Evolutionary conservation across 2,329 filamentous ascomycete genomes (phyloP).

Genomic region (Aspergillus candidus): DNA sequence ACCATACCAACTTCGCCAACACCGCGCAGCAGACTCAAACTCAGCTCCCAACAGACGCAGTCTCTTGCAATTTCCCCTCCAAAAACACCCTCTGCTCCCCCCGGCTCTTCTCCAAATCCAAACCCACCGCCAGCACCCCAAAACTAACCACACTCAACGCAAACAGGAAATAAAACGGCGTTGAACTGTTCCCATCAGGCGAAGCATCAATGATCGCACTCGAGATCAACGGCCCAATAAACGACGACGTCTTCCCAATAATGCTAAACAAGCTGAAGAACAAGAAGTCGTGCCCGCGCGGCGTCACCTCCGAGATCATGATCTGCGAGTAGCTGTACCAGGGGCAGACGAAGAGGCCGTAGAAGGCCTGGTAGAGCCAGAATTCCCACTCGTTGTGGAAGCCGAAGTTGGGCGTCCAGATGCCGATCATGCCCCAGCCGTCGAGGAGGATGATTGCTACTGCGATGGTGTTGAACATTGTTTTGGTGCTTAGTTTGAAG

Average conservation of each 20-base stretch:
- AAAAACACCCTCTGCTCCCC: slow-evolving; percentile 55
- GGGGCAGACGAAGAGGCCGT: slow-evolving; percentile 61
- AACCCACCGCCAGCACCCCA: slow-evolving; percentile 47
- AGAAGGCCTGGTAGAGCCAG: slow-evolving; percentile 51
- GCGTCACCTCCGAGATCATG: slow-evolving; percentile 65
- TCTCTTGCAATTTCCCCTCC: slow-evolving; percentile 21
- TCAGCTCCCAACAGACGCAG: too few species aligned
- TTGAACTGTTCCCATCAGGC: slow-evolving; percentile 49
- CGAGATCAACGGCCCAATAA: slow-evolving; percentile 63
- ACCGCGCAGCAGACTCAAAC: too few species aligned
- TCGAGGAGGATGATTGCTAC: slow-evolving; percentile 55
- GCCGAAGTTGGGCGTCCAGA: slow-evolving; percentile 50
- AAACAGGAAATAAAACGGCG: slow-evolving; percentile 63
- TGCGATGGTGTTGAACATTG: slow-evolving; percentile 62
- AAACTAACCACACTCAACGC: slow-evolving; percentile 53
- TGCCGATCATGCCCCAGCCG: slow-evolving; percentile 55
- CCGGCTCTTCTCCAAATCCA: slow-evolving; percentile 57
- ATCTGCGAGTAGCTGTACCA: slow-evolving; percentile 68
- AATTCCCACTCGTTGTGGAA: slow-evolving; percentile 52
- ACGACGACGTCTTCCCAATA: slow-evolving; percentile 61
- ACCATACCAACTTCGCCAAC: too few species aligned
- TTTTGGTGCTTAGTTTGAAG: slow-evolving; percentile 57
- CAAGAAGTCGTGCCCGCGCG: slow-evolving; percentile 61
- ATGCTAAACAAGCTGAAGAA: slow-evolving; percentile 66
- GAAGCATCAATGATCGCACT: slow-evolving; percentile 62